Conservation (phyloP, 1,139 yeast species). For the Komagataea norvegica region DNA sequence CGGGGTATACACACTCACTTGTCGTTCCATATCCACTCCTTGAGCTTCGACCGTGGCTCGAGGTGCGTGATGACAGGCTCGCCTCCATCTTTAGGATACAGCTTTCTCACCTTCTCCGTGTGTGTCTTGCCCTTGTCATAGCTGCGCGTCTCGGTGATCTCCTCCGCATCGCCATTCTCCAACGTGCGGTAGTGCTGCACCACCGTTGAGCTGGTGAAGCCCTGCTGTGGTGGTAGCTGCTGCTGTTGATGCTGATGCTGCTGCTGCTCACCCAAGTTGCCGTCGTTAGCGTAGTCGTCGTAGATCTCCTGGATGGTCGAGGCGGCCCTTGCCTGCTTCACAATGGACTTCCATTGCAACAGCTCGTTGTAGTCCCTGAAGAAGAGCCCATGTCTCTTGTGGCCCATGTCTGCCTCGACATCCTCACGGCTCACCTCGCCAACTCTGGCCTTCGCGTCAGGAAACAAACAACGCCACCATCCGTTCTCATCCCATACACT, state of each 20-base stretch:
- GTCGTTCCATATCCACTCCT: conserved; percentile 21
- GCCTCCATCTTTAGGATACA: conserved; percentile 34
- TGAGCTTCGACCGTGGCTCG: conserved; percentile 2
- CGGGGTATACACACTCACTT: too few relatives aligned
- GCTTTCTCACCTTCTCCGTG: conserved; percentile 33
- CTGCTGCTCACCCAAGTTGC: too few relatives aligned
- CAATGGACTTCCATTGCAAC: conserved; percentile 61
- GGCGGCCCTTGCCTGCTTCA: conserved; percentile 38
- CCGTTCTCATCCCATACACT: conserved; percentile 79
- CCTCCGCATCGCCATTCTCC: conserved; percentile 56
- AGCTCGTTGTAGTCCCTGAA: conserved; percentile 63
- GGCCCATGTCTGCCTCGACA: conserved; percentile 34
- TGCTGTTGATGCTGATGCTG: too few relatives aligned
- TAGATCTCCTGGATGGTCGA: conserved; percentile 24
- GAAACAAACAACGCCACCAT: conserved; percentile 85
- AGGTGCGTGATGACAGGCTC: conserved; percentile 27
- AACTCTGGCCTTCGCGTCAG: conserved; percentile 35
- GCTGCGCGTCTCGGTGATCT: conserved; percentile 47
- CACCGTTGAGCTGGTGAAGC: too few relatives aligned
- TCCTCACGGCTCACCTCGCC: conserved; percentile 50
- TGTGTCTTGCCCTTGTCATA: conserved; percentile 57
- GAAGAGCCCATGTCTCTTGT: conserved; percentile 38
- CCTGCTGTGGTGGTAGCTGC: too few relatives aligned
- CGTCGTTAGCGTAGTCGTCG: conserved; percentile 21
- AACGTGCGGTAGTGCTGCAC: too few relatives aligned